Percentiles rank a stretch among this genome's conserved stretches.
phyloP scores from a whole-genome alignment of 306 rosid genomes.

The Amphicarpaea edgeworthii region DNA sequence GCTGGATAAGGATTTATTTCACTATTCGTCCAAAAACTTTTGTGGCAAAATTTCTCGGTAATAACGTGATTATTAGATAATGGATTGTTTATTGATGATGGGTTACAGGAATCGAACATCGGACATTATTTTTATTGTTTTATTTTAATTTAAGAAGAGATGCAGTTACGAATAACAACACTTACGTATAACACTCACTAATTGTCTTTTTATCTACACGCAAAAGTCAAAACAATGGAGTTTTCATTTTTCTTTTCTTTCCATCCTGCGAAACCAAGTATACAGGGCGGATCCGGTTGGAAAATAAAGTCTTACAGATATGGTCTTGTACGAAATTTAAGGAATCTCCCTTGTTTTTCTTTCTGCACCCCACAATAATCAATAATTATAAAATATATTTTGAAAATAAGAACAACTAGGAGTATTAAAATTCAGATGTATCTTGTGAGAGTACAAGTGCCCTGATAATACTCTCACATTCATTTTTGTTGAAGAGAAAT shows the following conservation, averaged over 20 bases:
- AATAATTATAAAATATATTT: not conserved
- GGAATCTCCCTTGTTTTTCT: not conserved
- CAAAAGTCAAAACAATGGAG: not conserved
- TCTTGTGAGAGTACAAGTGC: conserved; percentile 59
- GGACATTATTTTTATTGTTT: too few relatives aligned
- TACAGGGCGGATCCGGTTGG: not conserved
- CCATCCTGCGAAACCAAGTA: not conserved
- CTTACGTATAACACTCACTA: too few relatives aligned
- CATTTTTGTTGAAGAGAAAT: conserved; percentile 37
- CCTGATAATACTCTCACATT: conserved; percentile 64
- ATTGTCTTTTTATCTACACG: not conserved
- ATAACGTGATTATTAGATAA: not conserved
- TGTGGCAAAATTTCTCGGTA: not conserved
- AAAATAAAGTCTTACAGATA: too few relatives aligned
- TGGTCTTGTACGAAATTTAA: not conserved
- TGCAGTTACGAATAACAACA: too few relatives aligned
- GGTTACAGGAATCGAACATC: not conserved
- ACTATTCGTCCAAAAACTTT: not conserved
- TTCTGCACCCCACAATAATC: too few relatives aligned
- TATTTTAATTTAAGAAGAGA: too few relatives aligned
- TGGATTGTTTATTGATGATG: not conserved
- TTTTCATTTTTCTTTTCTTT: not conserved
- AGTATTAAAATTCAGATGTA: not conserved
- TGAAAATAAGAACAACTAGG: not conserved
- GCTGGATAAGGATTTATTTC: conserved; percentile 23